Evolutionary conservation across 768 basidiomycete genomes (phyloP), one percentile per base, ranked within the genome.

Genomic region (Sporobolomyces roseus): DNA sequence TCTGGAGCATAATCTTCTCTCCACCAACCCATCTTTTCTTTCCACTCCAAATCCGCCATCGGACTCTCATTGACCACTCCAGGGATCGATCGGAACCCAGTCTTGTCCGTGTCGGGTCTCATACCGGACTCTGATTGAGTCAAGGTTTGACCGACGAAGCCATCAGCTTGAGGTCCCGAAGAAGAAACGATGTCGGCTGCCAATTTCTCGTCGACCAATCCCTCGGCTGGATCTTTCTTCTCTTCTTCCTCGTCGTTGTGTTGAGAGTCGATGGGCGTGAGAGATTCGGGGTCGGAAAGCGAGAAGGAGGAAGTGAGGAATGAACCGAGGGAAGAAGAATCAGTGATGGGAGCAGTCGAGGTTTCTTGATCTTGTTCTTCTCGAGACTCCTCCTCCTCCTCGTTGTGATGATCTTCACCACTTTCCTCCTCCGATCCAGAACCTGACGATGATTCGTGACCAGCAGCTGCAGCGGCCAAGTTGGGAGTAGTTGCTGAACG

Each of bases 11-110:
- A 53, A 32, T 52, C 65, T 30, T 60, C 58, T 25, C 35, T 30
- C 65, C 65, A 66, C 65, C 65, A 66, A 3, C 65, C 65, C 50
- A 45, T 41, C 56, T 60, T 66, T 17, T 66, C 65, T 41, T 59
- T 58, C 65, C 65, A 66, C 14, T 30, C 38, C 36, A 66, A 30
- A 38, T 66, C 58, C 9, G 65, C 65, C 13, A 66, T 12, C 3
- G 65, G 65, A 43, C 54, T 58, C 41, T 45, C 65, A 21, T 66
- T 30, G 29, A 66, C 50, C 2, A 50, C 65, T 27, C 65, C 65
- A 4, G 23, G 10, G 58, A 66, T 66, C 30, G 65, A 29, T 16
- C 25, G 46, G 27, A 66, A 66, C 13, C 36, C 56, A 25, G 48
- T 58, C 38, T 30, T 14, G 41, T 58, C 50, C 6, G 50, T 38